Evolutionary conservation across 1,139 yeast genomes (phyloP).

Genomic region (Debaryomyces udenii): DNA sequence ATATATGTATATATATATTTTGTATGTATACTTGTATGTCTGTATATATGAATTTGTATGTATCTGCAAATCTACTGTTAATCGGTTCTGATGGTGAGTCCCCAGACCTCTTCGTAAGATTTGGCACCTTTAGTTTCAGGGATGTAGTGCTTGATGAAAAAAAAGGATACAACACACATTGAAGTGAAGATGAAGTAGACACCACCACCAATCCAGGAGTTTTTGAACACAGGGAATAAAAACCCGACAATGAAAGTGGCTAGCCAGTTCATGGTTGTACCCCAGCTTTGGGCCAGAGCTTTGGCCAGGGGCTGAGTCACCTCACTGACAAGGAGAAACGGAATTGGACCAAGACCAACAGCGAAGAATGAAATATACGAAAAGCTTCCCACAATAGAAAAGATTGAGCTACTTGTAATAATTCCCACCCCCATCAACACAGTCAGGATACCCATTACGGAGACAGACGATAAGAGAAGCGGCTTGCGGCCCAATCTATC

Average conservation of each 20-base stretch:
- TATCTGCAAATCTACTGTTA: too few relatives aligned
- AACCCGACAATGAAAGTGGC: slow-evolving; percentile 84
- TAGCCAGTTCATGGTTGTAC: slow-evolving; percentile 88
- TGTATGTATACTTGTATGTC: too few relatives aligned
- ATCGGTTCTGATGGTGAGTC: slow-evolving; percentile 12
- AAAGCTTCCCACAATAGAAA: slow-evolving; percentile 70
- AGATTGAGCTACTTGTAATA: slow-evolving; percentile 43
- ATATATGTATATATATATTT: too few relatives aligned
- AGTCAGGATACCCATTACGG: slow-evolving; percentile 71
- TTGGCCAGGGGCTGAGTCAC: slow-evolving; percentile 79
- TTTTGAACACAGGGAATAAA: slow-evolving; percentile 73
- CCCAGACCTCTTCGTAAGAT: slow-evolving; percentile 67
- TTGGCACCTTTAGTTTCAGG: slow-evolving; percentile 82
- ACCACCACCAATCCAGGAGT: slow-evolving; percentile 65
- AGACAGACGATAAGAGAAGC: slow-evolving; percentile 62
- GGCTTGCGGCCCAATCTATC: slow-evolving; percentile 80
- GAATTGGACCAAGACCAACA: slow-evolving; percentile 91
- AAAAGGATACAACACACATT: slow-evolving; percentile 52
- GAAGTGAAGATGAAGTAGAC: slow-evolving; percentile 76
- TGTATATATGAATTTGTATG: too few relatives aligned
- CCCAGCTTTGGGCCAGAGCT: slow-evolving; percentile 90
- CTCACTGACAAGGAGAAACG: slow-evolving; percentile 87
- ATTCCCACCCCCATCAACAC: slow-evolving; percentile 70
- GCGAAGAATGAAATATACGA: slow-evolving; percentile 84
- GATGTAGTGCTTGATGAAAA: slow-evolving; percentile 50